Evolutionary conservation across 345 rosid species (phyloP), one percentile per base, ranked within the genome.

Genomic region (Populus davidiana): DNA sequence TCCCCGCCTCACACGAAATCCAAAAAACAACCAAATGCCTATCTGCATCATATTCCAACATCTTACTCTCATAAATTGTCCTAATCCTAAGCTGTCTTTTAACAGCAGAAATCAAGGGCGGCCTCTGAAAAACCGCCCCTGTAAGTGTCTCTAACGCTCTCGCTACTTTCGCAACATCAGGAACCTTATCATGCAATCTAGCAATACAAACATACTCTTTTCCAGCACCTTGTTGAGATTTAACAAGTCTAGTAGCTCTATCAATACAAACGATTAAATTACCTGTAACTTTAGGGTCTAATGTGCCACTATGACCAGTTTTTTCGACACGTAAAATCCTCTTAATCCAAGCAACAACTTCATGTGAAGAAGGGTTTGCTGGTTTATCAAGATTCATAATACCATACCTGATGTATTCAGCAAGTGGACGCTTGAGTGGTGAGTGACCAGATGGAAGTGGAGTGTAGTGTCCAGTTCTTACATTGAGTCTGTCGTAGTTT

Each of bases 341-440:
- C 75, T 95, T 95, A 59, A 95, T 93, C 99, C 98, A 95, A 11
- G 99, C 99, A 14, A 95, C 99, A 29, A 95, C 99, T 86, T 95
- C 99, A 44, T 95, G 99, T 0, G 99, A 95, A 18, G 99, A 95
- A 0, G 99, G 99, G 77, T 95, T 95, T 21, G 99, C 90, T 0
- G 99, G 99, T 70, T 95, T 95, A 59, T 95, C 99, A 16, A 95
- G 97, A 71, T 95, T 95, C 72, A 95, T 69, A 47, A 95, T 59
- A 16, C 99, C 98, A 81, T 95, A 95, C 83, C 91, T 86, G 84
- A 93, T 86, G 82, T 94, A 94, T 13, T 93, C 97, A 35, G 81
- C 86, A 5, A 93, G 87, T 1, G 98, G 98, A 0, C 98, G 97
- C 75, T 93, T 94, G 70, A 94, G 94, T 9, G 98, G 98, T 27